Percentiles rank a stretch among this genome's conserved stretches.
phyloP scores from a whole-genome alignment of 1,139 yeast genomes.

The Yamadazyma jaroonii region DNA sequence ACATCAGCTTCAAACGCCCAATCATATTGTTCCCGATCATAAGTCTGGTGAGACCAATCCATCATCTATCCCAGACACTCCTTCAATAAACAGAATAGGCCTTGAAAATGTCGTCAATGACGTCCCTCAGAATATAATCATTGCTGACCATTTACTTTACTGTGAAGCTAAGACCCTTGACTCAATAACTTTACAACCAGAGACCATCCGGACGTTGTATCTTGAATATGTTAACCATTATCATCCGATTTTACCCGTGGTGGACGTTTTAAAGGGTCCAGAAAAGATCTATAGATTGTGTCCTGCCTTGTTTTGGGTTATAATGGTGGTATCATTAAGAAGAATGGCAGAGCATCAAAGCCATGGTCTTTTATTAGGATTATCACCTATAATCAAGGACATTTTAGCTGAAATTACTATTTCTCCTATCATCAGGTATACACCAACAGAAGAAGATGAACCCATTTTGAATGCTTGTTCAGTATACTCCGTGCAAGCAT shows the following conservation, averaged over 20 bases:
- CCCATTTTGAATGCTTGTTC: constrained; percentile 86
- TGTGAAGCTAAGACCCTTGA: constrained; percentile 73
- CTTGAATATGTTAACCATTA: constrained; percentile 69
- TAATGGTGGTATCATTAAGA: constrained; percentile 79
- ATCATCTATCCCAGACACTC: constrained; percentile 31
- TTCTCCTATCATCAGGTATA: constrained; percentile 82
- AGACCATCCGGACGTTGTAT: constrained; percentile 62
- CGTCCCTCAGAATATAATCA: constrained; percentile 9
- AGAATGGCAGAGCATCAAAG: constrained; percentile 43
- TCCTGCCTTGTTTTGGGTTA: constrained; percentile 92
- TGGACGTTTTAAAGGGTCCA: constrained; percentile 78
- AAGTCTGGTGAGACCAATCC: constrained; percentile 16
- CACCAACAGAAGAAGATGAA: constrained; percentile 70
- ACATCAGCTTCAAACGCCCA: not conserved
- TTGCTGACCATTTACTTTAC: constrained; percentile 39
- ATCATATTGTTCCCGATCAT: not conserved
- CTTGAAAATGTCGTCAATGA: not conserved
- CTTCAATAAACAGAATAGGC: constrained; percentile 21
- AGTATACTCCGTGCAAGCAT: constrained; percentile 94
- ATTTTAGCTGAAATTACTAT: constrained; percentile 84
- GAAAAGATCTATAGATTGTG: constrained; percentile 74
- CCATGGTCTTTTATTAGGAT: constrained; percentile 41
- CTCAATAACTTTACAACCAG: constrained; percentile 56
- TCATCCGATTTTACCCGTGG: constrained; percentile 85
- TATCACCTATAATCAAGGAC: constrained; percentile 71